Base-by-base conservation (phyloP, 441 rosid species). In the Euphorbia corollata region DNA sequence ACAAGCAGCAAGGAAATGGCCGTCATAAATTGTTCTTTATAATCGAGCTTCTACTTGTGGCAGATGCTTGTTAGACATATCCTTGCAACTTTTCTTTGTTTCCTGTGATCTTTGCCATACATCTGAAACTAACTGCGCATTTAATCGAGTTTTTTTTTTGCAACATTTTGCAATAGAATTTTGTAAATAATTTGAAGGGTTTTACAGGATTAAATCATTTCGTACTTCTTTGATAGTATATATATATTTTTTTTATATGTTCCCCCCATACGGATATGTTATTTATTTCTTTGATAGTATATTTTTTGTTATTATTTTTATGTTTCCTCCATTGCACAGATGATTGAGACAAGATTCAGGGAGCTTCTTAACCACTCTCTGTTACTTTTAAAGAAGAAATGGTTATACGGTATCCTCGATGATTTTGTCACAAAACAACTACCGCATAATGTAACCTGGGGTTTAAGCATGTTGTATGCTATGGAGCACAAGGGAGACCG, bases 391-490 rank as follows among this genome's bases (percentile, higher is more conserved):
- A 92, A 78, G 88, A 92, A 86, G 84, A 96, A 87, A 86, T 96
- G 98, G 99, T 59, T 86, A 58, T 92, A 83, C 73, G 99, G 96
- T 53, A 84, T 96, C 72, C 74, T 96, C 16, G 98, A 96, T 80
- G 96, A 90, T 81, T 96, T 92, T 76, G 91, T 96, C 63, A 96
- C 99, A 22, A 96, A 92, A 82, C 99, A 96, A 78, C 96, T 96
- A 41, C 99, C 99, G 32, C 86, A 90, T 80, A 96, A 96, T 74
- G 99, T 96, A 69, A 96, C 99, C 16, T 96, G 97, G 98, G 92
- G 96, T 45, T 84, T 96, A 87, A 96, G 98, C 77, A 84, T 96
- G 82, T 70, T 96, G 78, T 96, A 92, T 81, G 98, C 96, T 55
- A 67, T 96, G 71, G 99, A 96, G 72, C 97, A 92, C 85, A 85